Evolutionary conservation across 2,329 filamentous ascomycete species (phyloP).

Genomic region (Amauroascus verrucosus): DNA sequence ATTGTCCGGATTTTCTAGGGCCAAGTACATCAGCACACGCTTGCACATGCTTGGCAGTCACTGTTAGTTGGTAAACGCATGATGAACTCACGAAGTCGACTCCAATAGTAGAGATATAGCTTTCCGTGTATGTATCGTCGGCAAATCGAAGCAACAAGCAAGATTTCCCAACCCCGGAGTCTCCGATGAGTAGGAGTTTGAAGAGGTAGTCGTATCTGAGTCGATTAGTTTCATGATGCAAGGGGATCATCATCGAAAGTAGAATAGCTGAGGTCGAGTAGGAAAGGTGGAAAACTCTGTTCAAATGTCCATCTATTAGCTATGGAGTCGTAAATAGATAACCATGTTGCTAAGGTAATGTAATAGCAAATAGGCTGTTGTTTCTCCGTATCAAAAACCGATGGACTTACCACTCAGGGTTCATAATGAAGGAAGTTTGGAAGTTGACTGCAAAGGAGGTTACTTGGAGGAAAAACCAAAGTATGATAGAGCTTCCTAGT

Average conservation of each 20-base stretch:
- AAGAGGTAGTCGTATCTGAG: constrained; percentile 99
- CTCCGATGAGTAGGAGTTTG: constrained; percentile 99
- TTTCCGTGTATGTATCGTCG: constrained; percentile 98
- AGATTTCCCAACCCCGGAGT: constrained; percentile 99
- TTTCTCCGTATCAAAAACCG: neutral
- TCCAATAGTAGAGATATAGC: constrained; percentile 98
- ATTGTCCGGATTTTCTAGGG: constrained; percentile 97
- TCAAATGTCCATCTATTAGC: neutral
- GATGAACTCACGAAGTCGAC: constrained; percentile 79
- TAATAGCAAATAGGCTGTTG: constrained; percentile 2
- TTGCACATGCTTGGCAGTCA: neutral
- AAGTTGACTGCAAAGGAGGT: neutral
- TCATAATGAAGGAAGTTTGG: constrained; percentile 32
- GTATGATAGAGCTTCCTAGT: neutral
- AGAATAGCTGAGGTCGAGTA: neutral
- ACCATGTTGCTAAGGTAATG: neutral
- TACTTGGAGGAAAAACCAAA: neutral
- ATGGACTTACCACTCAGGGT: constrained; percentile 40
- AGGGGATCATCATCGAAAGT: neutral
- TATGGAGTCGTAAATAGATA: neutral
- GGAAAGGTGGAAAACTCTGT: constrained; percentile 7
- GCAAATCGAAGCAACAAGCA: constrained; percentile 96
- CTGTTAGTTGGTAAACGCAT: neutral
- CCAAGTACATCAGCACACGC: constrained; percentile 9
- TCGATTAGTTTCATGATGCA: constrained; percentile 1